These are phyloP conservation scores for Trematosphaeria pertusa DNA, from an alignment of 2,329 filamentous ascomycete species.

Conservation along the genomic window DNA sequence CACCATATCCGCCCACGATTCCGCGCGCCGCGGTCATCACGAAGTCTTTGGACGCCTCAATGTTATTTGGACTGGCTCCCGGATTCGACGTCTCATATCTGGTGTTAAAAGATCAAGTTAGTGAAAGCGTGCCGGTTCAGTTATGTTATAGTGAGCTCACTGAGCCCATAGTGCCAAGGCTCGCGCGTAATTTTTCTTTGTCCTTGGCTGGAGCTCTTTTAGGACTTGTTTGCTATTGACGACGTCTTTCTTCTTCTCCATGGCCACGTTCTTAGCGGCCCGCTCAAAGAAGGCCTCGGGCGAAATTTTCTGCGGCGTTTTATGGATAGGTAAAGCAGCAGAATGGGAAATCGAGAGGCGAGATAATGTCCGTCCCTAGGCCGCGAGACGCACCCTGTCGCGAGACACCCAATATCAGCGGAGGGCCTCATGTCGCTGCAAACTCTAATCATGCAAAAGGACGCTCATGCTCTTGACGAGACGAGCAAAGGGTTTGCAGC, in stretches of 20 bases:
- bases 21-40: constrained; percentile 8
- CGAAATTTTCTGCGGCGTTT: constrained; percentile 14
- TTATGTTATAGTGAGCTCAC: constrained; percentile 9
- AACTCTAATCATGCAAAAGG: too few relatives aligned
- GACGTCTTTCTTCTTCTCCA: constrained; percentile 13
- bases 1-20: constrained; percentile 13
- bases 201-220: constrained; percentile 12
- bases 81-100: constrained; percentile 11
- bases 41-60: constrained; percentile 13
- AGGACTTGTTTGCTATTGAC: constrained; percentile 12
- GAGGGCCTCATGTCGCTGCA: too few relatives aligned
- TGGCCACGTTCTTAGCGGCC: constrained; percentile 10
- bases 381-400: too few relatives aligned
- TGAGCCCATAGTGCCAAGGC: constrained; percentile 10
- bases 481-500: too few relatives aligned
- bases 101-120: constrained; percentile 13
- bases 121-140: constrained; percentile 6
- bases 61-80: constrained; percentile 9
- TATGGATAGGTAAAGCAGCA: constrained; percentile 6
- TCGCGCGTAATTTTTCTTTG: constrained; percentile 13
- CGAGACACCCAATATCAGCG: too few relatives aligned
- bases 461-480: too few relatives aligned
- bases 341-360: constrained; percentile 7
- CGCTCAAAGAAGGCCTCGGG: constrained; percentile 8
- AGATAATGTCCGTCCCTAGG: too few relatives aligned